Evolutionary conservation across 441 rosid species (phyloP), one percentile per base, ranked within the genome.

Genomic region (Aleurites moluccanus): DNA sequence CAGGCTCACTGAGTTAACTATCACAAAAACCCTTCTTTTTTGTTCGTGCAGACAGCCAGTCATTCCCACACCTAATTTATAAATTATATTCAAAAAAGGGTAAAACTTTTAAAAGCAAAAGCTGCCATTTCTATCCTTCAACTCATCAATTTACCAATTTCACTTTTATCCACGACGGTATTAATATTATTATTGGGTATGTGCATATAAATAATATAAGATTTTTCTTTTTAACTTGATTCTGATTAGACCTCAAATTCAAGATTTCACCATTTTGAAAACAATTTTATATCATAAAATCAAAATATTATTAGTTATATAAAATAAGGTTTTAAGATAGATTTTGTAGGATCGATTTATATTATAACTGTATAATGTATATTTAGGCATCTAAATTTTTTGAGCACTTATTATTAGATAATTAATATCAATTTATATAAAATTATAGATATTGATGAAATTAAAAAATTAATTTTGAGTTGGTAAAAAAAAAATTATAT

Each of bases 61-160:
- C 72, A 64, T 77, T 78, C 85, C 78, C 27, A 62, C 67, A 70
- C 67, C 64, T 18, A 64, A 52, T 55, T 38, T 38, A 6, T 38
- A 38, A 38, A 38, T 18, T 28, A 67, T 63, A 64, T 64, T 83
- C 65, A 75, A 79, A 80, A 67, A 82, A 73, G 70, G 71, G 49
- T 0, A 20, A 64, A 66, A 44, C 84, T 79, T 82, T 86, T 28
- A 76, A 86, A 82, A 81, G 84, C 89, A 82, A 85, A 86, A 85
- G 88, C 86, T 81, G 83, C 80, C 76, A 72, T 79, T 50, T 64
- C 61, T 52, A 25, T 53, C 27, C 2, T 73, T 42, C 33, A 28
- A 14, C 35, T 44, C 27, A 56, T 57, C 28, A 56, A 25, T 18
- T 56, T 6, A 56, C 52, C 25, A 44, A 52, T 1, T 3, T 10